Conservation (phyloP, 1,284 basidiomycete genomes). For the Heterobasidion parviporum region DNA sequence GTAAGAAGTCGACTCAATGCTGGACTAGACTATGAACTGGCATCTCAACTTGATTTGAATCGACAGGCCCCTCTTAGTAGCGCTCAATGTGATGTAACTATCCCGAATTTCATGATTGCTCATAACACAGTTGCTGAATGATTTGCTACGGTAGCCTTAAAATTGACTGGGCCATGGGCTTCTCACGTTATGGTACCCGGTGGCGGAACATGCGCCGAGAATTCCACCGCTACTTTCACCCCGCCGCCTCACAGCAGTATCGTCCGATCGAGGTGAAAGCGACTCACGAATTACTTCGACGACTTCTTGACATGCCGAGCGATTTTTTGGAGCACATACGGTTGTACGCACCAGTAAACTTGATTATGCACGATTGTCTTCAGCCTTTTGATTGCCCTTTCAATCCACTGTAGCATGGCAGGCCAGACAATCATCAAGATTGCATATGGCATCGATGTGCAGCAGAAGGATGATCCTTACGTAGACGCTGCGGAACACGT, state of each 20-base stretch:
- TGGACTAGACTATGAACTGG: too few relatives aligned
- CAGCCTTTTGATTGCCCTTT: background rate
- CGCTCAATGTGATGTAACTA: constrained; percentile 5
- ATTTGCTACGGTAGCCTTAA: constrained; percentile 2
- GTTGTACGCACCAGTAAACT: background rate
- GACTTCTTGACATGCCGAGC: constrained; percentile 15
- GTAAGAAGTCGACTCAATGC: background rate
- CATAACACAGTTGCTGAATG: background rate
- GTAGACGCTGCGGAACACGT: constrained; percentile 20
- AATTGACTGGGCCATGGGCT: constrained; percentile 15
- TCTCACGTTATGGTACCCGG: constrained; percentile 5
- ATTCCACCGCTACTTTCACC: constrained; percentile 6
- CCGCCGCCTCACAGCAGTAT: constrained; percentile 13
- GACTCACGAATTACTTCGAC: constrained; percentile 11
- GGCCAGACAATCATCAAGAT: constrained; percentile 19
- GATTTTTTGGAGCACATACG: constrained; percentile 6
- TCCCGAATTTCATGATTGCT: background rate
- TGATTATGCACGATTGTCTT: too few relatives aligned
- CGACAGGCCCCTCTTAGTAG: constrained; percentile 4
- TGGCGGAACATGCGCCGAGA: constrained; percentile 5
- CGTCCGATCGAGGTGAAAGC: constrained; percentile 15
- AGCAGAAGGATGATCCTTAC: constrained; percentile 19
- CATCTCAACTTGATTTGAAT: background rate
- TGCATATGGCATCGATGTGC: constrained; percentile 20
- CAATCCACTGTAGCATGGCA: constrained; percentile 16